Evolutionary conservation across 2,329 filamentous ascomycete genomes (phyloP), one percentile per base, ranked within the genome.

Genomic region (Aphanocladium album): DNA sequence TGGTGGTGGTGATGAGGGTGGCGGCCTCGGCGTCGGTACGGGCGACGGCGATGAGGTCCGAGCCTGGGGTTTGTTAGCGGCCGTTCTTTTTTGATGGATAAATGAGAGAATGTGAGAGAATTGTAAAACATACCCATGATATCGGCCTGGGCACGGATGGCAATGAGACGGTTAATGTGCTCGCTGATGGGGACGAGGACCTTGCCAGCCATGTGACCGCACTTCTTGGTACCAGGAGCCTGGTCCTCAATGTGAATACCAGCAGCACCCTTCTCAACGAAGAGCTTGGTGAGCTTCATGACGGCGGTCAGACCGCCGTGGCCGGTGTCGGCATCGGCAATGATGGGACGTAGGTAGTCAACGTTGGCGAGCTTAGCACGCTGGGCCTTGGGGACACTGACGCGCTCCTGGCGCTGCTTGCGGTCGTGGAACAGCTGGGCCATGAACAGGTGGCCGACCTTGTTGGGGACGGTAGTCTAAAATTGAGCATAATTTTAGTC

Each of bases 231-330:
- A 59, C 95, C 95, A 3, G 95, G 93, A 4, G 95, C 93, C 78
- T 98, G 95, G 74, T 99, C 95, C 78, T 99, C 95, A 68, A 99
- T 97, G 78, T 99, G 95, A 71, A 99, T 97, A 67, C 95, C 95
- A 46, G 95, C 95, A 50, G 95, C 95, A 68, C 95, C 95, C 76
- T 93, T 92, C 81, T 99, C 95, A 66, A 98, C 79, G 75, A 99
- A 98, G 61, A 98, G 85, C 83, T 97, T 97, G 65, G 95, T 98
- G 68, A 99, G 86, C 83, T 98, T 99, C 95, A 99, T 98, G 69
- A 98, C 89, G 60, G 95, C 95, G n/a, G 95, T 98, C 64, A 99
- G 82, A 71, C 95, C 95, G 71, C 95, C 95, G 75, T 98, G 95
- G 65, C 95, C 95, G 46, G 95, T 99, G 73, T 99, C 95, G 54